Conservation (phyloP, 371 early-diverging fungal genomes). For the Mortierella sp. region DNA sequence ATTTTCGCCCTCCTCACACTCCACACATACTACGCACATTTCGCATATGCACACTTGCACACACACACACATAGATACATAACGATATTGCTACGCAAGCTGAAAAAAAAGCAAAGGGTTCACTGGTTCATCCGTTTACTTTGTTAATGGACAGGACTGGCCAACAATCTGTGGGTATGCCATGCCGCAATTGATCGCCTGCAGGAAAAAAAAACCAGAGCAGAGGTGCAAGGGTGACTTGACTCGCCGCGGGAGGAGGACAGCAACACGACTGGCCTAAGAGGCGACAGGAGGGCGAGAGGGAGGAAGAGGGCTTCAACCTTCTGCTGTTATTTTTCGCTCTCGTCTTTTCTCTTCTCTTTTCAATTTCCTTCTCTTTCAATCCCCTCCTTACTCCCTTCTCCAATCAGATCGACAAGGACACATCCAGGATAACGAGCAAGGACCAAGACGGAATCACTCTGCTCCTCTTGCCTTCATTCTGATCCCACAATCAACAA, state of each 20-base stretch:
- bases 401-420: background rate
- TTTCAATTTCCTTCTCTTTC: background rate
- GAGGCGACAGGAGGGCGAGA: background rate
- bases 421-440: background rate
- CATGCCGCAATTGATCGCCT: too few relatives aligned
- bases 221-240: background rate
- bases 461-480: background rate
- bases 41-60: background rate
- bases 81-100: background rate
- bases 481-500: background rate
- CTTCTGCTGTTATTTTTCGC: constrained; percentile 2
- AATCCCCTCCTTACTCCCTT: background rate
- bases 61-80: background rate
- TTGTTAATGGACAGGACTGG: background rate
- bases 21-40: too few relatives aligned
- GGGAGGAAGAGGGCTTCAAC: background rate
- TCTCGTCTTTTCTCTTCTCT: background rate
- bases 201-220: background rate
- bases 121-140: background rate
- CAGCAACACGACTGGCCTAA: background rate
- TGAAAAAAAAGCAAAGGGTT: background rate
- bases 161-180: too few relatives aligned
- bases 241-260: constrained; percentile 2
- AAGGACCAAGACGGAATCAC: background rate
- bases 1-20: too few relatives aligned